phyloP scores from a whole-genome alignment of 495 filamentous ascomycete genomes.

The Penicillium parvum region DNA sequence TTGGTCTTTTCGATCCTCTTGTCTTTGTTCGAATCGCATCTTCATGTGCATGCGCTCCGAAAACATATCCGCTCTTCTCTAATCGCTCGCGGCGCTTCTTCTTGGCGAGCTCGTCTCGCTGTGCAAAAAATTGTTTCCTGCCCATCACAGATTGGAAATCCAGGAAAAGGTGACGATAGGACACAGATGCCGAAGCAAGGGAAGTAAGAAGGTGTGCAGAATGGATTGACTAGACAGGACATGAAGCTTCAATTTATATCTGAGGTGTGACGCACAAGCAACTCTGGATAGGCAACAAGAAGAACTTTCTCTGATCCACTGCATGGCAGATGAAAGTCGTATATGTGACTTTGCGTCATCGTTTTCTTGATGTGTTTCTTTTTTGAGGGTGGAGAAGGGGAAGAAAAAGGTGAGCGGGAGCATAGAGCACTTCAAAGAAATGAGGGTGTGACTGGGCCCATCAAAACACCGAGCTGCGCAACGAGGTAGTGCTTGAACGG shows the following conservation, averaged over 20 bases:
- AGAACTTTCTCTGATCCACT: conserved; percentile 2
- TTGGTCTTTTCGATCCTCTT: conserved; percentile 17
- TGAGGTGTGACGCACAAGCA: conserved; percentile 1
- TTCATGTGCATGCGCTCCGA: conserved; percentile 12
- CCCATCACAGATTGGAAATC: conserved; percentile 6
- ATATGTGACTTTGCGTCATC: no score
- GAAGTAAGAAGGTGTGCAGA: conserved; percentile 57
- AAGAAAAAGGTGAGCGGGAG: no score
- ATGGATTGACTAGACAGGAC: background rate
- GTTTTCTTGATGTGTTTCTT: no score
- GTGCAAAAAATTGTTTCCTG: conserved; percentile 11
- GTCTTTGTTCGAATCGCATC: conserved; percentile 15
- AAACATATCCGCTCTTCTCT: conserved; percentile 16
- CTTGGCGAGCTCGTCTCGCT: conserved; percentile 10
- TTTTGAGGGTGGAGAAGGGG: no score
- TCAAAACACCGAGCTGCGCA: no score
- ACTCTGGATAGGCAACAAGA: background rate
- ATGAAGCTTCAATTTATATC: conserved; percentile 10
- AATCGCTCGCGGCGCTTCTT: no score
- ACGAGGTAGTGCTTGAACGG: no score
- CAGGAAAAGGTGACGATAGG: conserved; percentile 49
- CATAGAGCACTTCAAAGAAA: no score
- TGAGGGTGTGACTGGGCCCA: no score
- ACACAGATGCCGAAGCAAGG: conserved; percentile 26
- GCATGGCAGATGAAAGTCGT: background rate